Conservation (phyloP, 73 alveolate genomes). For the Urostyla sp. region DNA sequence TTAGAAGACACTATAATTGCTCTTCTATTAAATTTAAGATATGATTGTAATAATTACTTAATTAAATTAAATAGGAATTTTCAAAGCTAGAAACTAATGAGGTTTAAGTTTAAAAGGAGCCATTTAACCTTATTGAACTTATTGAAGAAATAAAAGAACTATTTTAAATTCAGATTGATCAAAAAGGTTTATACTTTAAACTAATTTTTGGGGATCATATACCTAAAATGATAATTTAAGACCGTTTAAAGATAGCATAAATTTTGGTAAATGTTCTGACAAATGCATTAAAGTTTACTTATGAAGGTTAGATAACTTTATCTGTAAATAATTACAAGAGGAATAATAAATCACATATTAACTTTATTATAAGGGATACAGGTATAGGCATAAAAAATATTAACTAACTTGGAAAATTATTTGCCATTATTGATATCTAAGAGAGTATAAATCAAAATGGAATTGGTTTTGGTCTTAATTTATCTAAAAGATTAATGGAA, state of each 20-base stretch:
- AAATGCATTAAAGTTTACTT: conserved; percentile 56
- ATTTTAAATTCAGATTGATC: not conserved
- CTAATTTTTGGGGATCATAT: not conserved
- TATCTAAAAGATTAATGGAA: conserved; percentile 28
- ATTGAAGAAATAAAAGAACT: not conserved
- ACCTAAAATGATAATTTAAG: conserved; percentile 17
- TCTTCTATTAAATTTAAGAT: conserved; percentile 17
- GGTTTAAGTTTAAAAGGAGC: not conserved
- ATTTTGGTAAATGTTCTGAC: conserved; percentile 45
- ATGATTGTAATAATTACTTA: conserved; percentile 13
- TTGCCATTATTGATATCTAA: not conserved
- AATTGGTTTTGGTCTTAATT: conserved; percentile 43
- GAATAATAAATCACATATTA: not conserved
- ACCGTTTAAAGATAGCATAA: conserved; percentile 8
- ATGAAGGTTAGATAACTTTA: conserved; percentile 26
- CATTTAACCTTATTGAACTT: not conserved
- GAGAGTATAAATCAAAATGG: conserved; percentile 42
- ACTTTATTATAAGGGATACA: conserved; percentile 7
- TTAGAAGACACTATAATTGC: conserved; percentile 2
- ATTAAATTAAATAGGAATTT: too few relatives aligned
- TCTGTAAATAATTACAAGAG: not conserved
- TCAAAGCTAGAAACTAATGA: conserved; percentile 45
- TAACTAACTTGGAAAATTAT: conserved; percentile 19
- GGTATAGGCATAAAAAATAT: conserved; percentile 22
- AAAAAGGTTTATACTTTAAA: not conserved